Percentiles rank a stretch among this genome's conserved stretches.
These are phyloP conservation scores for Xylaria sp. DNA, from an alignment of 2,329 filamentous ascomycete genomes.

Conservation along the genomic window DNA sequence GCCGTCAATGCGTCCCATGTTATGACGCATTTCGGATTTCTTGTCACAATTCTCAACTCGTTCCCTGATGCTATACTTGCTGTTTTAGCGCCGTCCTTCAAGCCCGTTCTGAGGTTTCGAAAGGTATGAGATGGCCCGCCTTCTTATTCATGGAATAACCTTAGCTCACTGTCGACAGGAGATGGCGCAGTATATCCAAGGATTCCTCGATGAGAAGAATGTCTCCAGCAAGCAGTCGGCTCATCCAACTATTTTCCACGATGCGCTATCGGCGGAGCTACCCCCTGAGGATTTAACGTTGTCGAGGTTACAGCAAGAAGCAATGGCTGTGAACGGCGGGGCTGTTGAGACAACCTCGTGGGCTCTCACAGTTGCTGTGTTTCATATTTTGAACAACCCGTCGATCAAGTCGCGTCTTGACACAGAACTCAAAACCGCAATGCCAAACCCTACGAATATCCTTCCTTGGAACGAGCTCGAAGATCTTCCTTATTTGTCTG, in stretches of 20 bases:
- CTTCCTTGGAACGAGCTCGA: slow-evolving; percentile 1
- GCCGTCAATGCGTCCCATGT: not conserved
- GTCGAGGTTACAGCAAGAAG: slow-evolving; percentile 9
- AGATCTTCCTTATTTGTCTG: slow-evolving; percentile 6
- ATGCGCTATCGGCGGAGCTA: slow-evolving; percentile 4
- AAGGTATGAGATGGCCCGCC: not conserved
- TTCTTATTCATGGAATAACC: not conserved
- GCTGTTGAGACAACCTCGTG: slow-evolving; percentile 18
- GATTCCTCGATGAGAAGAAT: not conserved
- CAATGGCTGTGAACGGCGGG: slow-evolving; percentile 10
- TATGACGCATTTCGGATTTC: slow-evolving; percentile 14
- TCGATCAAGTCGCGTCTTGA: not conserved
- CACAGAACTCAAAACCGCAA: not conserved
- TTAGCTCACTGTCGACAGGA: not conserved
- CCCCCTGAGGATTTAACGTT: not conserved
- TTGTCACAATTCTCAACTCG: not conserved
- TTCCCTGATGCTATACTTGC: not conserved
- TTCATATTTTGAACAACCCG: not conserved
- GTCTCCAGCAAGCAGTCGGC: not conserved
- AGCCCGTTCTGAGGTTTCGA: slow-evolving; percentile 7
- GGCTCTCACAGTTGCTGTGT: slow-evolving; percentile 6
- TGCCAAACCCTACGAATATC: slow-evolving; percentile 4
- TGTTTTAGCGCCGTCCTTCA: not conserved
- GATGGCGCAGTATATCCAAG: not conserved
- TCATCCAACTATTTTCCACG: slow-evolving; percentile 14